Evolutionary conservation across 768 basidiomycete species (phyloP).

Genomic region (Termitomyces sp.): DNA sequence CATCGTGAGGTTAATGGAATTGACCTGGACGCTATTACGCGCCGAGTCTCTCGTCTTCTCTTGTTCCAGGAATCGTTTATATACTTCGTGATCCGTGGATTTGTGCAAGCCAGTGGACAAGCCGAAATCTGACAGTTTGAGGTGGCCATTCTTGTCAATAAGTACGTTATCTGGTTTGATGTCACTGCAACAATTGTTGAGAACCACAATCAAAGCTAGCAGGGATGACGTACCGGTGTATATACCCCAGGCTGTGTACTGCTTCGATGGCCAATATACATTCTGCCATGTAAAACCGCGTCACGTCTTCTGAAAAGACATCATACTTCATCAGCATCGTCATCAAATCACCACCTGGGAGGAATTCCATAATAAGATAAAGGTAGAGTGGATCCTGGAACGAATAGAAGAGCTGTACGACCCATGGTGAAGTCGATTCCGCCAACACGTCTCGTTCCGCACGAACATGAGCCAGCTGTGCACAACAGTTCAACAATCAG

Average conservation of each 20-base stretch:
- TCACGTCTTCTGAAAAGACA: constrained; percentile 97
- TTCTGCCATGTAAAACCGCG: constrained; percentile 98
- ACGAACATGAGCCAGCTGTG: constrained; percentile 92
- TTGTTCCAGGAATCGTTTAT: constrained; percentile 86
- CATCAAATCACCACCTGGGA: constrained; percentile 96
- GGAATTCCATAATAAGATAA: constrained; percentile 91
- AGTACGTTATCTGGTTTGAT: constrained; percentile 99
- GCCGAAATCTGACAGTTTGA: constrained; percentile 98
- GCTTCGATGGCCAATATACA: constrained; percentile 98
- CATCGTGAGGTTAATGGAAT: constrained; percentile 97
- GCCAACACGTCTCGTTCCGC: constrained; percentile 96
- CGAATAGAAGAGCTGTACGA: constrained; percentile 96
- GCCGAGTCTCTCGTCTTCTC: constrained; percentile 61
- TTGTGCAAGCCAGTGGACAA: constrained; percentile 98
- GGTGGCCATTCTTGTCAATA: constrained; percentile 94
- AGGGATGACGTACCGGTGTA: constrained; percentile 73
- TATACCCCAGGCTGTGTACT: constrained; percentile 97
- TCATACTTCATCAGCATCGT: constrained; percentile 99
- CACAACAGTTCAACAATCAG: background rate
- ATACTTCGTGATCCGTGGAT: constrained; percentile 89
- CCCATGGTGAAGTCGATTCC: constrained; percentile 96
- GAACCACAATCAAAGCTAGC: background rate
- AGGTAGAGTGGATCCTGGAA: constrained; percentile 96
- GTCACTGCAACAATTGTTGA: constrained; percentile 52
- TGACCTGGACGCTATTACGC: constrained; percentile 96